Percentiles rank a stretch among this genome's conserved stretches.
phyloP scores from a whole-genome alignment of 2,329 filamentous ascomycete species.

The Ceratocystis lukuohia region DNA sequence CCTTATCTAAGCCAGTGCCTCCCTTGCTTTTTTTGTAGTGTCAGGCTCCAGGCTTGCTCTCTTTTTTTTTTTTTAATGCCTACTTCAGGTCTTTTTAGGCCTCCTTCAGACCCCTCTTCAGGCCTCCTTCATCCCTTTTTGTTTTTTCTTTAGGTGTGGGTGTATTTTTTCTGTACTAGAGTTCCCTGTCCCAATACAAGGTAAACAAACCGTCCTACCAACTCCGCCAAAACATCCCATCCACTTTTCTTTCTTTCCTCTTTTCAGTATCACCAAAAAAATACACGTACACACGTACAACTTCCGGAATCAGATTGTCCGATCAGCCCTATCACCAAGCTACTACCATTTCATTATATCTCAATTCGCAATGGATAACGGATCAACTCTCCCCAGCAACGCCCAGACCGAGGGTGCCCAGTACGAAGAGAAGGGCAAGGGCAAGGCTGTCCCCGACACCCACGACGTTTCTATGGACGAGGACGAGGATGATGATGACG shows the following conservation, averaged over 20 bases:
- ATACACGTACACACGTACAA: background rate
- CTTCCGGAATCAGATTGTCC: background rate
- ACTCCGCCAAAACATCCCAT: background rate
- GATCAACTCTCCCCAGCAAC: slow-evolving; percentile 35
- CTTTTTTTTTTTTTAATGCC: background rate
- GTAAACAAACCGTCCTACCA: slow-evolving; percentile 8
- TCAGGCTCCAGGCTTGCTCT: background rate
- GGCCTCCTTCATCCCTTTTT: background rate
- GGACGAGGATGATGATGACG: slow-evolving; percentile 54
- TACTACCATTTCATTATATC: background rate
- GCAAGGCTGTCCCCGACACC: slow-evolving; percentile 51
- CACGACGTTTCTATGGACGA: slow-evolving; percentile 59
- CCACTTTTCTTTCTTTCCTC: slow-evolving; percentile 7
- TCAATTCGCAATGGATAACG: slow-evolving; percentile 38
- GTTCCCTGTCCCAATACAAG: background rate
- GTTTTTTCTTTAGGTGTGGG: background rate
- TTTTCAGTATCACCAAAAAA: background rate
- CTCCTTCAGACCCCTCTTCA: background rate
- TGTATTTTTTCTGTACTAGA: slow-evolving; percentile 6
- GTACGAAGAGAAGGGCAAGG: slow-evolving; percentile 66
- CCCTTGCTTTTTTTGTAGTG: background rate
- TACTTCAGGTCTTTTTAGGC: background rate
- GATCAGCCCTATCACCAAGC: background rate
- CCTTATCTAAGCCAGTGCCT: too few relatives aligned
- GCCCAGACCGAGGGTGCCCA: slow-evolving; percentile 29